Base-by-base conservation (phyloP, 495 filamentous ascomycete genomes). In the Xylaria palmicola region DNA sequence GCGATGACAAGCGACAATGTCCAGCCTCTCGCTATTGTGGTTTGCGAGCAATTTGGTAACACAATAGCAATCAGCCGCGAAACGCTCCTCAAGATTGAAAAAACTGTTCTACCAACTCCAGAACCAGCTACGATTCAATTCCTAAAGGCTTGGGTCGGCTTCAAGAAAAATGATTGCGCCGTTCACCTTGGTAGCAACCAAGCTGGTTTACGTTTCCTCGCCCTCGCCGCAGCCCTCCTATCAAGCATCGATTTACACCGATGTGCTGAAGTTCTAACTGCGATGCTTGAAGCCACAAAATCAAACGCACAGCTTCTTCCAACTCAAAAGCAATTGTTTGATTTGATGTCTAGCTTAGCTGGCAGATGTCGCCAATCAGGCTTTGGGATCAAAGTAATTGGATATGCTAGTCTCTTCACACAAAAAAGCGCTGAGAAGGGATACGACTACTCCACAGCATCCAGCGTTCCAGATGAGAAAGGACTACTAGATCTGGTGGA, bases 201-300 rank as follows among this genome's bases (percentile, higher is more conserved):
- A 22, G 66, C 64, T 10, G 64, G 64, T 1, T 17, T 69, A 5
- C 66, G 41, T 10, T 69, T 69, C 24, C 45, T 69, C 1, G 64
- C 40, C 15, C 34, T 67, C 9, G 64, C 61, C 20, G 51, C 64
- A 2, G 48, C 53, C 13, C 54, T 63, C 13, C 30, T 61, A 4
- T 26, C 34, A 26, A 40, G 32, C 1, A 7, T 40, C 12, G 4
- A 1, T 2, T 5, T 2, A 15, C 0, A 15, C 10, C 2, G 13
- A 1, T 37, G 19, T 24, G 34, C 51, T 15, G 20, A 41, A 4
- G 32, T 19, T 15, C n/a, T 54, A n/a, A 29, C 29, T 10, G 3
- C 29, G 15, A 54, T 54, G 51, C 32, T 54, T 6, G 32, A 29
- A 54, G 10, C 9, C 2, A 54, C 51, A 27, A 41, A 30, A 15